Conservation (phyloP, 2,329 filamentous ascomycete genomes). For the Hymenoscyphus fraxineus region DNA sequence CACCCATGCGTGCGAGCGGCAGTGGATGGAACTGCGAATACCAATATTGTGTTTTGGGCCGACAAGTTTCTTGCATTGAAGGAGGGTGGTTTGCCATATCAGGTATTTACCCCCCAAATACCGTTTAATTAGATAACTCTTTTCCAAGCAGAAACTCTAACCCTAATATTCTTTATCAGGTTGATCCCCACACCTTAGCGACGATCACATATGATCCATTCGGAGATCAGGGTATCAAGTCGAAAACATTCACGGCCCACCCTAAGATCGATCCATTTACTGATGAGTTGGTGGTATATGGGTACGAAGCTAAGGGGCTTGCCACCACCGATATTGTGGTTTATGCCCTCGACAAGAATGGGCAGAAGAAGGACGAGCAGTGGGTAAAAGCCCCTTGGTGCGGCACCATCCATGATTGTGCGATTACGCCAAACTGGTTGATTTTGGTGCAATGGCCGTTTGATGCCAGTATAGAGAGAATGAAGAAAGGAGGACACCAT, state of each 20-base stretch:
- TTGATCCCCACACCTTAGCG: conserved; percentile 42
- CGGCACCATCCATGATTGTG: conserved; percentile 50
- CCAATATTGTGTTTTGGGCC: conserved; percentile 54
- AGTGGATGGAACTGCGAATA: conserved; percentile 54
- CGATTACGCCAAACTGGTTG: conserved; percentile 43
- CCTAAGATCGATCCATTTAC: conserved; percentile 49
- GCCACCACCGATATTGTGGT: conserved; percentile 42
- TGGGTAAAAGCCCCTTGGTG: conserved; percentile 47
- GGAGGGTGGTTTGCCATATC: conserved; percentile 48
- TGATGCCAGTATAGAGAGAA: conserved; percentile 2
- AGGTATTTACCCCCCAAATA: conserved; percentile 28
- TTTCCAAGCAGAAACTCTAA: no score
- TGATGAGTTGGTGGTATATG: conserved; percentile 49
- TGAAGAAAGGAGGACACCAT: not conserved
- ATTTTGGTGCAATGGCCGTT: conserved; percentile 27
- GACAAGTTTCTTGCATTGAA: conserved; percentile 52
- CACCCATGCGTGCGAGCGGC: conserved; percentile 46
- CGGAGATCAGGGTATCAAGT: conserved; percentile 41
- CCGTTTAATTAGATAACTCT: no score
- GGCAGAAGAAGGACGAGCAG: conserved; percentile 42
- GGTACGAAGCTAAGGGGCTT: conserved; percentile 46
- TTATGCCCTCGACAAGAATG: conserved; percentile 43
- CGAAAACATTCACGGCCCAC: conserved; percentile 48
- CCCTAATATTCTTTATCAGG: no score
- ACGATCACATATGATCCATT: conserved; percentile 48